phyloP scores from a whole-genome alignment of 148 eudicot genomes.

The Heliamphora exappendiculata region DNA sequence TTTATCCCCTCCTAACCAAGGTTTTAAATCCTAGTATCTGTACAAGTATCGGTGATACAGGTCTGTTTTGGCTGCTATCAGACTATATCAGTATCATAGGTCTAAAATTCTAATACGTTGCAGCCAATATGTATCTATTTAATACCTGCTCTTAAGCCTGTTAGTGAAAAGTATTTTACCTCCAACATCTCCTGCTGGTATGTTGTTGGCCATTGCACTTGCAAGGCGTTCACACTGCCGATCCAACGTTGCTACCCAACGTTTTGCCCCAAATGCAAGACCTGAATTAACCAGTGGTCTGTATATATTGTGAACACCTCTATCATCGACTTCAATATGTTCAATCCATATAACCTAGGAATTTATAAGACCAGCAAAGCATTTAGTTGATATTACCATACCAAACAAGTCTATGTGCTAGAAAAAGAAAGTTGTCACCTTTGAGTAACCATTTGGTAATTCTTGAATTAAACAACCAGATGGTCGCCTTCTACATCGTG shows the following conservation, averaged over 20 bases:
- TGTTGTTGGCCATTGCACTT: slow-evolving; percentile 68
- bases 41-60: too few relatives aligned
- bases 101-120: too few relatives aligned
- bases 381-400: neutral
- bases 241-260: slow-evolving; percentile 66
- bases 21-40: too few relatives aligned
- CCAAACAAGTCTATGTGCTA: neutral
- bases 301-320: slow-evolving; percentile 58
- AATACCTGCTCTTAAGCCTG: too few relatives aligned
- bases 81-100: too few relatives aligned
- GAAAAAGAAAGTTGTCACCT: slow-evolving; percentile 28
- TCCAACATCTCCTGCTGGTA: slow-evolving; percentile 85
- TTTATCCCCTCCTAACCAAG: too few relatives aligned
- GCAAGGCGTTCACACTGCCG: slow-evolving; percentile 78
- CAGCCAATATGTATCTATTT: too few relatives aligned
- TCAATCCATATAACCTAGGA: slow-evolving; percentile 52
- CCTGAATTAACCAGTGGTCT: slow-evolving; percentile 50
- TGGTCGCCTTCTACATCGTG: slow-evolving; percentile 58
- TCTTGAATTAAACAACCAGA: slow-evolving; percentile 79
- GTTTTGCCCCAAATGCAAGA: slow-evolving; percentile 70
- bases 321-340: slow-evolving; percentile 63
- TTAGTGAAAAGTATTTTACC: slow-evolving; percentile 31
- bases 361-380: neutral
- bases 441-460: slow-evolving; percentile 65
- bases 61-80: too few relatives aligned